phyloP scores from a whole-genome alignment of 441 rosid species.

The Melastoma candidum region DNA sequence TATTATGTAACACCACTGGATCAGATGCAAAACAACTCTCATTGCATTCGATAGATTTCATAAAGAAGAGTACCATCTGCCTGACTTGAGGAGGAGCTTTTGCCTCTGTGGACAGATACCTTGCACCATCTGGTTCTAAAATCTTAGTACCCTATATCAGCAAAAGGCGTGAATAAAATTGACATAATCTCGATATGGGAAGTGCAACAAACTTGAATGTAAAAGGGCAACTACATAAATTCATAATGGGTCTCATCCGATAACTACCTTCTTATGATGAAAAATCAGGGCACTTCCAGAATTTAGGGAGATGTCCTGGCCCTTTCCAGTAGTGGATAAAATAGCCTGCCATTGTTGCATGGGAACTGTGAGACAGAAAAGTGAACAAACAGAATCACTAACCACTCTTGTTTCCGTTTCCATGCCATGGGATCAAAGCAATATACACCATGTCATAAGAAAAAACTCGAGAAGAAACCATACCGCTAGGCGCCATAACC shows the following conservation, averaged over 20 bases:
- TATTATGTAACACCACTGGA: slow-evolving; percentile 4
- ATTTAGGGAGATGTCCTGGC: slow-evolving; percentile 27
- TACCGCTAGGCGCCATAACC: too few species aligned
- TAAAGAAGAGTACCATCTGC: slow-evolving; percentile 38
- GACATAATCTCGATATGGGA: slow-evolving; percentile 6
- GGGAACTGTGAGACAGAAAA: slow-evolving; percentile 25
- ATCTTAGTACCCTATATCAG: slow-evolving; percentile 38
- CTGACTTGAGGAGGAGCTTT: slow-evolving; percentile 62
- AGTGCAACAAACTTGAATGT: background rate
- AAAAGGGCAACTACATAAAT: too few species aligned
- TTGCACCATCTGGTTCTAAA: slow-evolving; percentile 25
- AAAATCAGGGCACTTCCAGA: slow-evolving; percentile 27
- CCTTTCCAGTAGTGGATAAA: slow-evolving; percentile 32
- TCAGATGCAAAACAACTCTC: slow-evolving; percentile 2
- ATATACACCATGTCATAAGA: too few species aligned
- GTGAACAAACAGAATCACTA: background rate
- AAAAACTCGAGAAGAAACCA: too few species aligned
- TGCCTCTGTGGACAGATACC: slow-evolving; percentile 39
- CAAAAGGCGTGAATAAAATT: slow-evolving; percentile 1
- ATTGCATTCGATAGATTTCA: background rate
- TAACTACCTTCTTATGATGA: slow-evolving; percentile 33
- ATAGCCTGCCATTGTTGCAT: slow-evolving; percentile 20
- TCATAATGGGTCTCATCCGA: background rate
- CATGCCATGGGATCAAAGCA: too few species aligned
- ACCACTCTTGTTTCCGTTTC: background rate